phyloP scores from a whole-genome alignment of 331 rosid species.

The Prunus yedoensis region DNA sequence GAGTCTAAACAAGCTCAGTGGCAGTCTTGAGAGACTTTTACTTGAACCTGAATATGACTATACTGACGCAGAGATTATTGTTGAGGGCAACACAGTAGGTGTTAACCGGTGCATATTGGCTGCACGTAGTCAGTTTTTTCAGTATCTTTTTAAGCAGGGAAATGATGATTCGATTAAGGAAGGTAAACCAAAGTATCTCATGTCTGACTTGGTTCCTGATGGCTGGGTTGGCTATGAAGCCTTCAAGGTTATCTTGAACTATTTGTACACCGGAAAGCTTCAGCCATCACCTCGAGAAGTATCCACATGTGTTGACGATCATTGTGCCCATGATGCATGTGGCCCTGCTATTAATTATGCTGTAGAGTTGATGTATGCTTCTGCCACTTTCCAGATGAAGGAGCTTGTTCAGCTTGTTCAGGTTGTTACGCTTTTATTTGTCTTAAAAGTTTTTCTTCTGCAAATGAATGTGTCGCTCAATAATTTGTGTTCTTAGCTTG shows the following conservation, averaged over 20 bases:
- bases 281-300: constrained; percentile 67
- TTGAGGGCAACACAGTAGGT: constrained; percentile 66
- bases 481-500: neutral
- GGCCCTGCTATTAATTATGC: constrained; percentile 79
- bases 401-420: constrained; percentile 78
- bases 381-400: constrained; percentile 75
- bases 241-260: constrained; percentile 68
- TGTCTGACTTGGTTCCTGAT: constrained; percentile 62
- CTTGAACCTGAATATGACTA: constrained; percentile 60
- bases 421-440: constrained; percentile 42
- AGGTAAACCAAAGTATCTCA: constrained; percentile 63
- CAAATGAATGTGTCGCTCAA: neutral
- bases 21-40: constrained; percentile 70
- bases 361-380: constrained; percentile 87
- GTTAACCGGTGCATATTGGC: constrained; percentile 82
- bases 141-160: constrained; percentile 62
- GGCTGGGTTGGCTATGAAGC: constrained; percentile 73
- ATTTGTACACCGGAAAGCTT: constrained; percentile 83
- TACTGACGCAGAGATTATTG: constrained; percentile 72
- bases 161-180: constrained; percentile 42
- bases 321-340: constrained; percentile 78
- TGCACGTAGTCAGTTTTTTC: constrained; percentile 70
- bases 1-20: constrained; percentile 70
- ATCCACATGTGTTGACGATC: constrained; percentile 74
- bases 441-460: constrained; percentile 9